Evolutionary conservation across 352 stramenopile genomes (phyloP).

Genomic region (Globisporangium abappressorium): DNA sequence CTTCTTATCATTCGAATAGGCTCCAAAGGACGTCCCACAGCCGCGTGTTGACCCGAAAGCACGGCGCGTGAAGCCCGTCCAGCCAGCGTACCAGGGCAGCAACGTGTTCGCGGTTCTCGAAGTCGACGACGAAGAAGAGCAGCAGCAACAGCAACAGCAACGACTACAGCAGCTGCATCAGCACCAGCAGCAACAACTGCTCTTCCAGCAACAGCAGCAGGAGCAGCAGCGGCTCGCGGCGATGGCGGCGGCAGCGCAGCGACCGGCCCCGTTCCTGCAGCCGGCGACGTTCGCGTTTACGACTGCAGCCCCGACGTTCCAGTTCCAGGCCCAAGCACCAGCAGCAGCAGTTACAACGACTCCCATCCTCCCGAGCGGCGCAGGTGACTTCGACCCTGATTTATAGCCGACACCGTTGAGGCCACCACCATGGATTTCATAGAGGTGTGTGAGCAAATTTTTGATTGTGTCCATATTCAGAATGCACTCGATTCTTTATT

Average conservation of each 20-base stretch:
- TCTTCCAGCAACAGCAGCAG: constrained; percentile 7
- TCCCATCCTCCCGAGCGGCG: constrained; percentile 11
- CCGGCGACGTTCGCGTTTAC: constrained; percentile 70
- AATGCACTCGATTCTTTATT: background rate
- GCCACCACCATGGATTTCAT: background rate
- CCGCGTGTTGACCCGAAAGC: constrained; percentile 22
- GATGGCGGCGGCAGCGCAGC: constrained; percentile 15
- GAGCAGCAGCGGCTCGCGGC: constrained; percentile 12
- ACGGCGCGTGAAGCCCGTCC: constrained; percentile 26
- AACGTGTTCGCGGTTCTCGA: constrained; percentile 72
- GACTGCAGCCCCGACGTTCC: constrained; percentile 21
- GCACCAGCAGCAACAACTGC: constrained; percentile 12
- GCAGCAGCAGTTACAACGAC: background rate
- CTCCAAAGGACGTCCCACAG: constrained; percentile 35
- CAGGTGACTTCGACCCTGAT: constrained; percentile 52
- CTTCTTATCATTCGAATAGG: background rate
- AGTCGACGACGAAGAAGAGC: constrained; percentile 40
- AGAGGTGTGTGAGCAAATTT: background rate
- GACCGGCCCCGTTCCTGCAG: constrained; percentile 45
- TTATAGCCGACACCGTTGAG: constrained; percentile 18
- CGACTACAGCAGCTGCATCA: constrained; percentile 16
- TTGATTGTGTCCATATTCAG: background rate
- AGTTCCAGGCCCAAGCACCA: constrained; percentile 13
- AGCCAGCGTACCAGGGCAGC: constrained; percentile 30
- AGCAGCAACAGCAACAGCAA: constrained; percentile 18